These are phyloP conservation scores for Cucumis sativus DNA, from an alignment of 306 rosid species.

Conservation along the genomic window DNA sequence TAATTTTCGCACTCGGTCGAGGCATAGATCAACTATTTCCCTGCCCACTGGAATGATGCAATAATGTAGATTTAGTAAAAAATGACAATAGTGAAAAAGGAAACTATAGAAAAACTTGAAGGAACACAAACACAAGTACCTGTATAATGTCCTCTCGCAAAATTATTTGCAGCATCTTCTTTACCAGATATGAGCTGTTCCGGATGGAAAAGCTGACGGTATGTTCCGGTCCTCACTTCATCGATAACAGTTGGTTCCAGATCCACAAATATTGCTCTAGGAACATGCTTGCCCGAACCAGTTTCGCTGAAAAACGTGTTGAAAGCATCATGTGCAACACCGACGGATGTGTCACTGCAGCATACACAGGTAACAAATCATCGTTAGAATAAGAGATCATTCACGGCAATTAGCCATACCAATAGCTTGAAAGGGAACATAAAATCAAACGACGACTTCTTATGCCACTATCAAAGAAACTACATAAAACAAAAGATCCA, in stretches of 20 bases:
- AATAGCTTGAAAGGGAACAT: background rate
- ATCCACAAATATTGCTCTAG: background rate
- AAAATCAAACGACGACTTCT: background rate
- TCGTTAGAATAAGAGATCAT: background rate
- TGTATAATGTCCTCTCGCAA: background rate
- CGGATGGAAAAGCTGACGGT: background rate
- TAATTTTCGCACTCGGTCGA: background rate
- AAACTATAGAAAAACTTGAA: background rate
- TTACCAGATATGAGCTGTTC: background rate
- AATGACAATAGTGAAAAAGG: background rate
- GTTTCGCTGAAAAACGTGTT: background rate
- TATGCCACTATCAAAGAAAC: background rate
- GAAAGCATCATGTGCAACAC: background rate
- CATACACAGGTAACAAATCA: background rate
- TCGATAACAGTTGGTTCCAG: background rate
- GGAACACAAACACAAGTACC: background rate
- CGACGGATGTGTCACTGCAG: background rate
- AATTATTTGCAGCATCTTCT: background rate
- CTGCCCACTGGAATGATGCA: background rate
- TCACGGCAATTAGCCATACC: background rate
- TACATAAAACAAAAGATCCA: background rate
- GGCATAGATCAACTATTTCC: background rate
- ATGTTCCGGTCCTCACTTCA: background rate
- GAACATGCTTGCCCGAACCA: background rate
- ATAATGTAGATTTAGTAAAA: background rate